A percentile compares a stretch with the other conserved stretches of the same genome.
Conservation (phyloP, 345 rosid genomes). For the Crucihimalaya himalaica region DNA sequence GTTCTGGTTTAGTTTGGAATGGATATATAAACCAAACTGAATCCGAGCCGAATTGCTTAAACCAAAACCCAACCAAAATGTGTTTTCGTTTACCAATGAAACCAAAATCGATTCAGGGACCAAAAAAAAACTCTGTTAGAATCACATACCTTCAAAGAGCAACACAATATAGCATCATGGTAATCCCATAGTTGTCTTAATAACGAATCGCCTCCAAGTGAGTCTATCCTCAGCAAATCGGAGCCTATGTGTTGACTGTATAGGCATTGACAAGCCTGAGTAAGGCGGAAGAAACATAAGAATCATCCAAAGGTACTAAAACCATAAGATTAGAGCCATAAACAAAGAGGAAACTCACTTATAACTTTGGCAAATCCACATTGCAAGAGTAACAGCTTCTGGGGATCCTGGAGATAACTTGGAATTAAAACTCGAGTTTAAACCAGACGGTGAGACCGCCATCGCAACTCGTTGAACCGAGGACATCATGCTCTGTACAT, state of each 20-base stretch:
- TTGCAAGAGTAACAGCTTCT: neutral
- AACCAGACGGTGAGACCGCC: neutral
- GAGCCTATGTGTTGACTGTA: neutral
- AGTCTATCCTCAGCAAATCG: neutral
- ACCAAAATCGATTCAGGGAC: neutral
- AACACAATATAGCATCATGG: slow-evolving; percentile 86
- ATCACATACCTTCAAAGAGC: slow-evolving; percentile 70
- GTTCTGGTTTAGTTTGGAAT: too few species aligned
- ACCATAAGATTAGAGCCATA: neutral
- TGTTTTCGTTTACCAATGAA: neutral
- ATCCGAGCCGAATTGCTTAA: neutral
- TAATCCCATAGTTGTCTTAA: slow-evolving; percentile 78
- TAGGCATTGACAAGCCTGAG: neutral
- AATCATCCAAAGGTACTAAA: neutral
- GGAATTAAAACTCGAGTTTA: neutral
- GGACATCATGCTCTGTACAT: neutral
- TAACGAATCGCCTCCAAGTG: slow-evolving; percentile 47
- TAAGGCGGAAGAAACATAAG: neutral
- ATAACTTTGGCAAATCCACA: neutral
- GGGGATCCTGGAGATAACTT: neutral
- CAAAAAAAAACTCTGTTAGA: neutral
- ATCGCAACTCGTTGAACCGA: neutral
- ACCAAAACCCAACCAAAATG: neutral
- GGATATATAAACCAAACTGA: neutral
- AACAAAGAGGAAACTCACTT: neutral